Percentiles rank a stretch among this genome's conserved stretches.
These are phyloP conservation scores for Saturnispora mendoncae DNA, from an alignment of 805 yeast genomes.

Conservation along the genomic window DNA sequence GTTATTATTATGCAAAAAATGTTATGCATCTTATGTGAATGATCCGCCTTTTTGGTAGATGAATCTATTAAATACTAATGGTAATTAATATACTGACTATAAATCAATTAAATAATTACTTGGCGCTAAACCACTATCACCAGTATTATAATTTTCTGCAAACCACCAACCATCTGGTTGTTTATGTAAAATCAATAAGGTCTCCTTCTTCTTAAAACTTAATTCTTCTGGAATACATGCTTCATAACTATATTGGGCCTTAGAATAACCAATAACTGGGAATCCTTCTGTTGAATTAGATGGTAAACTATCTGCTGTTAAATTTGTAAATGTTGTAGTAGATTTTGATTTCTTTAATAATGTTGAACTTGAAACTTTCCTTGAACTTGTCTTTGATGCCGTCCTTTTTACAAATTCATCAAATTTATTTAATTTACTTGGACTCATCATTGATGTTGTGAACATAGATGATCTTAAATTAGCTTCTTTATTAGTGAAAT, in stretches of 20 bases:
- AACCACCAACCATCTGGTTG: conserved; percentile 76
- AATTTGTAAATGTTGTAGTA: conserved; percentile 19
- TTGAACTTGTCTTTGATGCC: conserved; percentile 8
- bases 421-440: conserved; percentile 7
- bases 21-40: conserved; percentile 23
- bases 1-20: conserved; percentile 41
- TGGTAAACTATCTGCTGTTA: conserved; percentile 33
- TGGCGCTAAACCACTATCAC: conserved; percentile 52
- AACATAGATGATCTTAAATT: conserved; percentile 31
- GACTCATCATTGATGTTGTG: conserved; percentile 8
- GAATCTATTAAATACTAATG: no score
- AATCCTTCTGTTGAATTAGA: conserved; percentile 43
- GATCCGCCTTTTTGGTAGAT: no score
- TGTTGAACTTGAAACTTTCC: conserved; percentile 8
- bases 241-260: conserved; percentile 49
- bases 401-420: conserved; percentile 5
- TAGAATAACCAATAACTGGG: conserved; percentile 41
- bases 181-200: conserved; percentile 41
- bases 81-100: no score
- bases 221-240: conserved; percentile 56
- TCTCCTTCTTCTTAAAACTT: conserved; percentile 49
- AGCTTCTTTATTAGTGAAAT: conserved; percentile 31
- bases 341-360: conserved; percentile 25
- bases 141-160: conserved; percentile 43
- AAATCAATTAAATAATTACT: conserved; percentile 42